Base-by-base conservation (phyloP, 2,329 filamentous ascomycete genomes). In the Aspergillus thermomutatus region DNA sequence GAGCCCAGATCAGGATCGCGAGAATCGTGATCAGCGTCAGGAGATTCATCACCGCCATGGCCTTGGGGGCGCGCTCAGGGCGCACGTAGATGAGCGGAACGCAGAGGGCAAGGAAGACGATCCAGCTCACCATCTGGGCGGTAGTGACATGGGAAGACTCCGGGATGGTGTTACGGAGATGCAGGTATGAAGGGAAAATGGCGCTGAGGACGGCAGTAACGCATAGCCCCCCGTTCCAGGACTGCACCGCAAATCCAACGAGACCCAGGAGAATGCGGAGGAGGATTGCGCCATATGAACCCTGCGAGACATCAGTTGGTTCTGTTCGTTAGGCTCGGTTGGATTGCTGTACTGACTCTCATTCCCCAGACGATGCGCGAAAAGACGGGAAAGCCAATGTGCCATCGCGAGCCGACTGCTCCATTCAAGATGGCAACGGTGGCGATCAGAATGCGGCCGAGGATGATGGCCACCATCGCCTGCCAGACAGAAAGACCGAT, bases 221-320 rank as follows among this genome's bases (percentile, higher is more conserved):
- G 50, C 77, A 80, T 62, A 78, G 70, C 2, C 78, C 78, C 11
- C 79, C 79, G 43, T 79, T 74, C 75, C 77, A 80, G 4, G 77
- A 73, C 52, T 79, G 77, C 55, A 80, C 78, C 17, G 72, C 76
- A 26, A 58, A 43, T 19, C 40, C 19, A 19, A 43, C 17, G 8
- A 17, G 40, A 19, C 17, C 26, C 26, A 43, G 6, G 17, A 37
- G 34, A 19, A 43, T n/a, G 17, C 17, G 8, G n/a, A 19, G n/a
- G n/a, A 43, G 8, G 8, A 19, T 19, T 1, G 40, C 14, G n/a
- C 34, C n/a, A 11, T 14, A n/a, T 43, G n/a, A 19, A 17, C 19
- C 40, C 19, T 43, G 19, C 40, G 17, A 43, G n/a, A 19, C 17
- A 43, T 14, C 34, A 40, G 34, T 43, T 19, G 40, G 19, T 21